These are phyloP conservation scores for Coemansia sp. DNA, from an alignment of 192 early-diverging fungal genomes.

Conservation along the genomic window DNA sequence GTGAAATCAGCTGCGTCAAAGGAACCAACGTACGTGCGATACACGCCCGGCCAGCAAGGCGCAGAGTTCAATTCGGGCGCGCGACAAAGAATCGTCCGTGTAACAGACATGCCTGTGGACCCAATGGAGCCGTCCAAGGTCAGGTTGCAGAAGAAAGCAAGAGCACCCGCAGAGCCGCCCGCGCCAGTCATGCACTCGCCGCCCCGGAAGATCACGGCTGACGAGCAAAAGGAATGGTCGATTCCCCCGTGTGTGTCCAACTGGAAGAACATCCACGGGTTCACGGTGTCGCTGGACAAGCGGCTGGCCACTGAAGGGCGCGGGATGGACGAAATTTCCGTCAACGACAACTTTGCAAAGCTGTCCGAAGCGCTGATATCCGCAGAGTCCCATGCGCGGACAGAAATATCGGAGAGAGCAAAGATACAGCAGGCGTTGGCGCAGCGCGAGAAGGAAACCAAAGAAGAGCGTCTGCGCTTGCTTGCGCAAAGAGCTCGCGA, in stretches of 20 bases:
- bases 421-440: slow-evolving; percentile 91
- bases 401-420: slow-evolving; percentile 88
- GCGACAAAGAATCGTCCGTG: slow-evolving; percentile 86
- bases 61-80: slow-evolving; percentile 71
- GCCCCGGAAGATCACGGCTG: slow-evolving; percentile 91
- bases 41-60: slow-evolving; percentile 81
- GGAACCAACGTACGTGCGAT: slow-evolving; percentile 84
- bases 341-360: slow-evolving; percentile 97
- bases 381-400: slow-evolving; percentile 90
- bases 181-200: slow-evolving; percentile 98
- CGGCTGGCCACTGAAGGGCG: slow-evolving; percentile 96
- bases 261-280: slow-evolving; percentile 99
- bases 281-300: slow-evolving; percentile 98
- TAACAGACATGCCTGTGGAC: slow-evolving; percentile 93
- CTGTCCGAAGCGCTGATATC: slow-evolving; percentile 91
- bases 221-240: slow-evolving; percentile 96
- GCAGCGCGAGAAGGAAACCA: slow-evolving; percentile 89
- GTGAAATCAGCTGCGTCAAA: slow-evolving; percentile 60
- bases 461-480: slow-evolving; percentile 85
- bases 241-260: slow-evolving; percentile 99
- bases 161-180: slow-evolving; percentile 84
- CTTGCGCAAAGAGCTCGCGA: slow-evolving; percentile 95
- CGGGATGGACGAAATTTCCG: slow-evolving; percentile 79
- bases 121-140: slow-evolving; percentile 95
- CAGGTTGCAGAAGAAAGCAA: slow-evolving; percentile 88